Evolutionary conservation across 139 green algal species (phyloP), one percentile per base, ranked within the genome.

Genomic region (Volvox africanus): DNA sequence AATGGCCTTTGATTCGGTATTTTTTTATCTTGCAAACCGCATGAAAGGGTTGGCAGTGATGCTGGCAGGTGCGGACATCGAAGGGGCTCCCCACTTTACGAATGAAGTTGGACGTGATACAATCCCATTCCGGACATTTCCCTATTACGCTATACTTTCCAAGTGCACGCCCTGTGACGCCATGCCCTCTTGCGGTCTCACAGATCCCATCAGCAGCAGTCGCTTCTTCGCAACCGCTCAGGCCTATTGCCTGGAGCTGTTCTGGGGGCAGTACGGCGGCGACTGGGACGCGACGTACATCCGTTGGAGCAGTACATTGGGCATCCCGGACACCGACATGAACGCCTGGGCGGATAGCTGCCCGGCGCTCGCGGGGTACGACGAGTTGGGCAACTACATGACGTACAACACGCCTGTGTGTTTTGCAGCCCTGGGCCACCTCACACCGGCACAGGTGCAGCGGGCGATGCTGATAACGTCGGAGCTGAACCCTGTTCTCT

Each of bases 331-430:
- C 24, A 24, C 36, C 26, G 80, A 87, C n/a, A 73, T 55, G 80
- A 75, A 76, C 55, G 80, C 80, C 55, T 87, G 80, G 80, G 82
- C 61, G 5, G 61, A 78, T 35, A 33, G 9, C 1, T 88, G 82
- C 82, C 62, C 82, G 11, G 61, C 36, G n/a, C 12, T 32, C 19
- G 30, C 32, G 19, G 68, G 84, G 5, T 89, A 89, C 84, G 84
- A 89, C 68, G 68, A 81, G 35, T 35, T 89, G 68, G 84, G 84
- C 65, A 89, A 89, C 84, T 89, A 81, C 68, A 67, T 89, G 68
- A 89, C 84, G 36, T 89, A 89, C 68, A 81, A 35, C 36, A 50
- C 26, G 13, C 11, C 36, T 19, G 67, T 44, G 35, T 89, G 84
- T 69, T 81, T 78, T 32, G 36, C 84, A 11, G 84, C 68, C 0